Conservation (phyloP, 306 rosid species). For the Prunus kanzakura region DNA sequence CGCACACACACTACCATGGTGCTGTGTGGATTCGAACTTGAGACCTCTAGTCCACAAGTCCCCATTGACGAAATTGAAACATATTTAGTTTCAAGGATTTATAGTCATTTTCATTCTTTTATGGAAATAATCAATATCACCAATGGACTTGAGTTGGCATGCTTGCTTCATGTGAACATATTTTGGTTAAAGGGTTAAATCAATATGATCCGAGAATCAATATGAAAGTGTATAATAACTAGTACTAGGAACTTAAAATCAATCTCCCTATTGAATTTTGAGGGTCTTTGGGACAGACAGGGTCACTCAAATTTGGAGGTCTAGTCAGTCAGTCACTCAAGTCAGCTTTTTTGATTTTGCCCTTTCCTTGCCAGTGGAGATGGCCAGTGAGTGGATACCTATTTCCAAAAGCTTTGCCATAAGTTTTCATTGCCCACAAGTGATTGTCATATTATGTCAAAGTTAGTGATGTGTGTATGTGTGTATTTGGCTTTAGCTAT, state of each 20-base stretch:
- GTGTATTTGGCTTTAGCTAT: no score
- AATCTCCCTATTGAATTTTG: not conserved
- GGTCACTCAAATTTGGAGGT: not conserved
- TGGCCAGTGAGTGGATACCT: not conserved
- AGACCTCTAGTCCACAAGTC: no score
- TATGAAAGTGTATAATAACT: not conserved
- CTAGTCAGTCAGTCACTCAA: not conserved
- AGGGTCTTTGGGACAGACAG: not conserved
- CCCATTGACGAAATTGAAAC: no score
- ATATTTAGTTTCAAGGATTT: not conserved
- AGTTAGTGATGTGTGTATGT: not conserved
- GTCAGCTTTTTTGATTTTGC: not conserved
- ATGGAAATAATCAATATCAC: not conserved
- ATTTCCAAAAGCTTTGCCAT: not conserved
- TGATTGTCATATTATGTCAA: not conserved
- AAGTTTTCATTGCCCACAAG: not conserved
- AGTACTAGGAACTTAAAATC: not conserved
- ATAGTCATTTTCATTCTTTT: not conserved
- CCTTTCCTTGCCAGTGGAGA: not conserved
- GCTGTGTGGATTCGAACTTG: no score
- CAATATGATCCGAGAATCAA: no score
- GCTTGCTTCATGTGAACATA: not conserved
- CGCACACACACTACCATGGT: no score
- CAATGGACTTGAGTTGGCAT: not conserved
- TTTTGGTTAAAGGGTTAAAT: not conserved